A percentile compares a stretch with the other conserved stretches of the same genome.
Evolutionary conservation across 495 filamentous ascomycete species (phyloP).

Genomic region (Delitschia confertaspora): DNA sequence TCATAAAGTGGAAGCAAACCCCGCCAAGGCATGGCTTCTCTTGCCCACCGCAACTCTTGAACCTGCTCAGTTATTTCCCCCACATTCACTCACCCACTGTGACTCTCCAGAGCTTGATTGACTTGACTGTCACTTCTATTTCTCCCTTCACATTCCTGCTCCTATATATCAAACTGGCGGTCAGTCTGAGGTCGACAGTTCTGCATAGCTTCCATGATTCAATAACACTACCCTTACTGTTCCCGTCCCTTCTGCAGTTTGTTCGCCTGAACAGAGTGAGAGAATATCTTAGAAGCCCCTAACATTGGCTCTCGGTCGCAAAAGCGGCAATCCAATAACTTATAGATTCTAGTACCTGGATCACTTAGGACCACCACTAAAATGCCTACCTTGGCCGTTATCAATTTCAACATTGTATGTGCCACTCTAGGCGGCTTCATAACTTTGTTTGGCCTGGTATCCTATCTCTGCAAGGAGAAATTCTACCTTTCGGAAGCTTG

Average conservation of each 20-base stretch:
- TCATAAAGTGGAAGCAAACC: no score
- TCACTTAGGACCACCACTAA: not conserved
- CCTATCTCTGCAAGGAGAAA: constrained; percentile 79
- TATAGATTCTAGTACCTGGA: not conserved
- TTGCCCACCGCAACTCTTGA: no score
- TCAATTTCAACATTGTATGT: constrained; percentile 85
- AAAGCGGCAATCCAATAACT: not conserved
- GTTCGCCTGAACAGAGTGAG: not conserved
- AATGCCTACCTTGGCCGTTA: constrained; percentile 72
- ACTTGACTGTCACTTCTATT: no score
- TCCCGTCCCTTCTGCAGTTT: constrained; percentile 1
- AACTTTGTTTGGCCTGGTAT: constrained; percentile 77
- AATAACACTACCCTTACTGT: constrained; percentile 16
- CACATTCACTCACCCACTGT: no score
- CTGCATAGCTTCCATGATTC: constrained; percentile 13
- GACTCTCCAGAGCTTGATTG: no score
- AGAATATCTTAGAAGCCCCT: constrained; percentile 8
- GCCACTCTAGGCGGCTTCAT: constrained; percentile 81
- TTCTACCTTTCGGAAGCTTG: constrained; percentile 88
- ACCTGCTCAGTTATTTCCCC: no score
- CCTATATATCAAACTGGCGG: not conserved
- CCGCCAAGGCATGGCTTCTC: no score
- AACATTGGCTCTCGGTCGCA: constrained; percentile 13
- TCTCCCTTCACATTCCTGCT: constrained; percentile 6
- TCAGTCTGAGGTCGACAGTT: not conserved